Evolutionary conservation across 805 yeast genomes (phyloP).

Genomic region (Nematodospora valgi): DNA sequence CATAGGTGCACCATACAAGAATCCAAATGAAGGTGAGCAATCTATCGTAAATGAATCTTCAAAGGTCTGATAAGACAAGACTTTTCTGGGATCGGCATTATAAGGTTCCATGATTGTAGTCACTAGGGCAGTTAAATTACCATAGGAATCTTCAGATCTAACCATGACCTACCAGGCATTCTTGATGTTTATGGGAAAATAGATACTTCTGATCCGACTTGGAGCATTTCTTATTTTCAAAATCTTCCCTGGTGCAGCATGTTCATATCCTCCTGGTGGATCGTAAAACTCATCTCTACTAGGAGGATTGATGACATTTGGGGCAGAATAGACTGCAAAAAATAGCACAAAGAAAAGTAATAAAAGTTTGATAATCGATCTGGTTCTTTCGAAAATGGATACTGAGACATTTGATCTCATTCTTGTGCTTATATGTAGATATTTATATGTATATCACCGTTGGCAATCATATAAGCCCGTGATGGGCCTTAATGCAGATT

Average conservation of each 20-base stretch:
- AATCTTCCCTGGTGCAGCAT: constrained; percentile 18
- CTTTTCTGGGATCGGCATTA: constrained; percentile 24
- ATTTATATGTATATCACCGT: too few species aligned
- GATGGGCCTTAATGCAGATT: too few species aligned
- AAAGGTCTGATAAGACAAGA: constrained; percentile 27
- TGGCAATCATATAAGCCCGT: too few species aligned
- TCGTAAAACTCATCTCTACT: constrained; percentile 21
- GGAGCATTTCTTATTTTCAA: constrained; percentile 21
- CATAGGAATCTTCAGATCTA: constrained; percentile 21
- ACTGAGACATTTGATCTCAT: too few species aligned
- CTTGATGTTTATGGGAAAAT: constrained; percentile 18
- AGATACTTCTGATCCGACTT: constrained; percentile 14
- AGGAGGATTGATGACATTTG: too few species aligned
- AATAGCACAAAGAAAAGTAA: too few species aligned
- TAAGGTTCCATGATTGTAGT: constrained; percentile 27
- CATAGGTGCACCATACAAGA: constrained; percentile 13
- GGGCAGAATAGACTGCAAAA: too few species aligned
- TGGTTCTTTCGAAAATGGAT: too few species aligned
- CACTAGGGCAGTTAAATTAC: constrained; percentile 22
- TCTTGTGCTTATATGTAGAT: too few species aligned
- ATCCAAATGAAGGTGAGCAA: constrained; percentile 26
- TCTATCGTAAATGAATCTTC: constrained; percentile 24
- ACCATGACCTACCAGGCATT: constrained; percentile 21
- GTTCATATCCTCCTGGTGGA: constrained; percentile 21
- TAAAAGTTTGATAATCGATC: too few species aligned